Conservation (phyloP, 2,329 filamentous ascomycete genomes). For the Hypoxylon sp. region DNA sequence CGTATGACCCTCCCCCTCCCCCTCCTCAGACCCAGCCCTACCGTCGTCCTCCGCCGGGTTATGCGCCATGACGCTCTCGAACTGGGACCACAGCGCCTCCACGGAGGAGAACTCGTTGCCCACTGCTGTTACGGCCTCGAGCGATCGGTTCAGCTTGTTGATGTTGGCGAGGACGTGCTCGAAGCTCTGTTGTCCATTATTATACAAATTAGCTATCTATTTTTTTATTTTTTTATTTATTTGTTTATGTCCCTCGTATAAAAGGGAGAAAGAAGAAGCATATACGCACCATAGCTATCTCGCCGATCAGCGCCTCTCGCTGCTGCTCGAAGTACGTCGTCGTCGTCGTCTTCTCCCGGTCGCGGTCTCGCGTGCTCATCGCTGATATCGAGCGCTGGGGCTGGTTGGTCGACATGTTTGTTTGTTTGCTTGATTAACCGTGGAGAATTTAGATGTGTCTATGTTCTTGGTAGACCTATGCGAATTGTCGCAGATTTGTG, state of each 20-base stretch:
- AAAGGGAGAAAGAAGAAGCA: not conserved
- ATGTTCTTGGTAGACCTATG: too few relatives aligned
- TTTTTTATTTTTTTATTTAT: too few relatives aligned
- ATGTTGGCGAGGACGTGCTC: conserved; percentile 95
- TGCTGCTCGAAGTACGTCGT: conserved; percentile 82
- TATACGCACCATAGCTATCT: conserved; percentile 73
- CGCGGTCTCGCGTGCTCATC: conserved; percentile 36
- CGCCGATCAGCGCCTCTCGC: conserved; percentile 73
- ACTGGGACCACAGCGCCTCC: conserved; percentile 95
- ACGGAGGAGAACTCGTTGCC: conserved; percentile 98
- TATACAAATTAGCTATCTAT: not conserved
- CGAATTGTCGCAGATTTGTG: too few relatives aligned
- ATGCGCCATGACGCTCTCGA: conserved; percentile 93
- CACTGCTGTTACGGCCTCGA: conserved; percentile 92
- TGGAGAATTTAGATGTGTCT: not conserved
- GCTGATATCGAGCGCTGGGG: conserved; percentile 41
- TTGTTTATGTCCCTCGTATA: too few relatives aligned
- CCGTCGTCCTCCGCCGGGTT: conserved; percentile 57
- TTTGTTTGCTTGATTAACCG: not conserved
- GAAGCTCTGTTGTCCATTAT: conserved; percentile 63
- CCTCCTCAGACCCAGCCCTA: conserved; percentile 27
- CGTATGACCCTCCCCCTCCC: conserved; percentile 44
- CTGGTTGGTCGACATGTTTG: conserved; percentile 24
- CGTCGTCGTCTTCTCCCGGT: conserved; percentile 59
- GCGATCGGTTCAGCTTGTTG: conserved; percentile 90